phyloP scores from a whole-genome alignment of 2,329 filamentous ascomycete species.

The Sarocladiaceae sp. region DNA sequence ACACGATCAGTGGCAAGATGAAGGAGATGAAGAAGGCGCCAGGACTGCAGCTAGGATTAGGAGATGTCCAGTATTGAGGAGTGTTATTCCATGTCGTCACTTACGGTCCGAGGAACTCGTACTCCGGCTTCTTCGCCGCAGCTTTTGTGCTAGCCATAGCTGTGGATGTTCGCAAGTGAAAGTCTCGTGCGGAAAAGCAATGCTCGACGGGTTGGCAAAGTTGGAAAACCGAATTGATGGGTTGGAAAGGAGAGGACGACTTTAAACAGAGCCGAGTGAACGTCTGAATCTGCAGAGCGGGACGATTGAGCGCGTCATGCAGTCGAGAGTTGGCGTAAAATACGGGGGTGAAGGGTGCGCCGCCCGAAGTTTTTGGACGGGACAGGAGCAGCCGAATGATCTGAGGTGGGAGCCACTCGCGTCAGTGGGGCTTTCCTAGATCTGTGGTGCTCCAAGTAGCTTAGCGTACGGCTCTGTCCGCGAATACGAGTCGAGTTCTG shows the following conservation, averaged over 20 bases:
- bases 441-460: too few species aligned
- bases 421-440: too few species aligned
- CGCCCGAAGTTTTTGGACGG: too few species aligned
- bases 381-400: too few species aligned
- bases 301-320: constrained; percentile 6
- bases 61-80: background rate
- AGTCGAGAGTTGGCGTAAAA: constrained; percentile 2
- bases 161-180: too few species aligned
- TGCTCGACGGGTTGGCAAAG: background rate
- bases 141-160: background rate
- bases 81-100: constrained; percentile 14
- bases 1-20: constrained; percentile 71
- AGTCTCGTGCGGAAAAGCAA: too few species aligned
- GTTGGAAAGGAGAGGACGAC: background rate
- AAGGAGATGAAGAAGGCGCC: constrained; percentile 75
- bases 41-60: constrained; percentile 42
- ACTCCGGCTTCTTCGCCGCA: constrained; percentile 32
- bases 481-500: too few species aligned
- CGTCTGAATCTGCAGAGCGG: too few species aligned
- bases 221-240: background rate
- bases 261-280: background rate
- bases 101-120: constrained; percentile 48
- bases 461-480: too few species aligned
- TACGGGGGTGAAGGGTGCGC: too few species aligned
- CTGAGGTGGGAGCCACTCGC: too few species aligned